A percentile compares a stretch with the other conserved stretches of the same genome.
Evolutionary conservation across 345 rosid species (phyloP).

Genomic region (Populus davidiana): DNA sequence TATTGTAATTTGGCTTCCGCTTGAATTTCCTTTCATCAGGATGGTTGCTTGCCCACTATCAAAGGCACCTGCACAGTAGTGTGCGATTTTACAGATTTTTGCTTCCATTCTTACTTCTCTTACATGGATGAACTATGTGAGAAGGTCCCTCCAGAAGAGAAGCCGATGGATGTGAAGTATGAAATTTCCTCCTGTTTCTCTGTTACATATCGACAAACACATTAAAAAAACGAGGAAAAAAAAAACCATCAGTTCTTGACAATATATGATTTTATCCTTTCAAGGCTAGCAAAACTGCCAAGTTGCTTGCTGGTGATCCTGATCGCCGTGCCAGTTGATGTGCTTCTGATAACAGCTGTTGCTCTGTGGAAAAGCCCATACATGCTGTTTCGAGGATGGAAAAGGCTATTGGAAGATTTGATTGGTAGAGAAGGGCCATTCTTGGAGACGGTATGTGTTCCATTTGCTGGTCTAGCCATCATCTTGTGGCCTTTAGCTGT

Average conservation of each 20-base stretch:
- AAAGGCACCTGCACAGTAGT: conserved; percentile 69
- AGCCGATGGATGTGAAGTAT: conserved; percentile 61
- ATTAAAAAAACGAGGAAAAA: not conserved
- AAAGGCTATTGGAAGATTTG: conserved; percentile 78
- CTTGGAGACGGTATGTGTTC: conserved; percentile 81
- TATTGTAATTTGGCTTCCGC: not conserved
- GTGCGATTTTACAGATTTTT: conserved; percentile 70
- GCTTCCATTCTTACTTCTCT: conserved; percentile 88
- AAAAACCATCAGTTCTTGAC: not conserved
- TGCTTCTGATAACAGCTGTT: conserved; percentile 50
- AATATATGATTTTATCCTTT: not conserved
- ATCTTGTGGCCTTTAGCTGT: conserved; percentile 86
- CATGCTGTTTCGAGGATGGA: conserved; percentile 85
- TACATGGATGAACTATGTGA: conserved; percentile 81
- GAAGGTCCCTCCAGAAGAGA: conserved; percentile 44
- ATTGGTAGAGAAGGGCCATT: conserved; percentile 90
- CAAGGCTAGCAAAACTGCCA: conserved; percentile 64
- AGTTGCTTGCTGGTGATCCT: conserved; percentile 58
- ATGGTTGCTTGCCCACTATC: conserved; percentile 63
- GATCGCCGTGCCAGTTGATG: conserved; percentile 61
- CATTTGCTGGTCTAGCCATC: conserved; percentile 84
- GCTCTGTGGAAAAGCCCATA: conserved; percentile 81
- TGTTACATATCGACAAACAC: not conserved
- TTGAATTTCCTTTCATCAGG: conserved; percentile 31
- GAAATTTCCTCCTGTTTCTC: conserved; percentile 1